Evolutionary conservation across 306 rosid species (phyloP), one percentile per base, ranked within the genome.

Genomic region (Phaseolus lunatus): DNA sequence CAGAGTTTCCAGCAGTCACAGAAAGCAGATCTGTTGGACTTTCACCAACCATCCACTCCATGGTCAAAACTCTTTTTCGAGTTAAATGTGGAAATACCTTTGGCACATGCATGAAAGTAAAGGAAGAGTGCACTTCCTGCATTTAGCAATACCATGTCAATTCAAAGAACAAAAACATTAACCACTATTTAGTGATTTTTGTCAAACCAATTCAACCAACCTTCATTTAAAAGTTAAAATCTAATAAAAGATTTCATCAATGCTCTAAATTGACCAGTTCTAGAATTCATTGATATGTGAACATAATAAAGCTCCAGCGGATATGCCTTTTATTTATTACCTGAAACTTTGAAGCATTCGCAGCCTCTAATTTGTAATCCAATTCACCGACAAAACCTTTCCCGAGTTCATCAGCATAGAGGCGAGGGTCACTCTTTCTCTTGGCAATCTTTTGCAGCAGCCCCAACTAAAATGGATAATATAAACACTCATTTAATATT

Each of bases 21-120:
- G 95, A 85, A 50, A 84, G 78, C 76, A 94, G 85, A 79, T 89
- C 91, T 19, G 97, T 92, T 83, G 97, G 92, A 79, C 91, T 94
- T 80, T 92, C 98, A 83, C 98, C 98, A 80, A 83, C 88, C 64
- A 94, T 87, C 98, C 98, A 94, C 88, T 92, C 98, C 97, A 90
- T 92, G 23, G 98, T 94, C 77, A 94, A 82, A 85, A 94, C 96
- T 81, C 96, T 89, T 89, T 88, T 94, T 77, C 85, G 84, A 80
- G 82, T 92, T 83, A 94, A 82, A 81, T 84, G 90, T 58, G 2
- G 82, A 78, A 78, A 88, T 49, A 89, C 78, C 84, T 90, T 94
- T 64, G 98, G 98, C 85, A 83, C 95, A 5, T 26, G 20, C 77
- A 94, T 89, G 85, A 89, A 94, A 23, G 89, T 27, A 82, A 87